phyloP scores from a whole-genome alignment of 768 basidiomycete species.

The Leccinum truebloodii region DNA sequence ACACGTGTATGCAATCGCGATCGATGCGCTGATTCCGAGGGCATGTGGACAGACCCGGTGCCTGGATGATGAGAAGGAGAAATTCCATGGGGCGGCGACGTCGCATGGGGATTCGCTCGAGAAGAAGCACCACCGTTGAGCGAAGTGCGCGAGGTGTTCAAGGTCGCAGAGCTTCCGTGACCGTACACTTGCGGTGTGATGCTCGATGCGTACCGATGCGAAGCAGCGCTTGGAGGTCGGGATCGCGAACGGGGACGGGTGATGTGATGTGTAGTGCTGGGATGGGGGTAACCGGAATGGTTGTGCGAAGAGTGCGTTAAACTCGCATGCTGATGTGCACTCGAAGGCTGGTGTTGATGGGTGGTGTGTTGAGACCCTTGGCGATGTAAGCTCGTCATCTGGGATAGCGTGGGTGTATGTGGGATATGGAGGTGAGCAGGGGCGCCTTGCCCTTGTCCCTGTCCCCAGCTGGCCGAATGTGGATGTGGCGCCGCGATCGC shows the following conservation, averaged over 20 bases:
- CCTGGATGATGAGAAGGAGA: slow-evolving; percentile 10
- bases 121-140: slow-evolving; percentile 16
- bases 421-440: slow-evolving; percentile 5
- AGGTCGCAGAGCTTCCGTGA: slow-evolving; percentile 25
- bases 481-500: slow-evolving; percentile 19
- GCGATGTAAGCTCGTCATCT: slow-evolving; percentile 15
- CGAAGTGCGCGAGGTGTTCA: slow-evolving; percentile 25
- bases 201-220: slow-evolving; percentile 32
- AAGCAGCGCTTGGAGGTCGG: slow-evolving; percentile 32
- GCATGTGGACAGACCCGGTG: neutral
- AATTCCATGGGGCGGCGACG: slow-evolving; percentile 14
- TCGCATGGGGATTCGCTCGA: slow-evolving; percentile 12
- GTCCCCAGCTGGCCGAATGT: slow-evolving; percentile 9
- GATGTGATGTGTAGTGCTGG: slow-evolving; percentile 20
- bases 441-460: slow-evolving; percentile 8
- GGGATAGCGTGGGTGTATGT: slow-evolving; percentile 2
- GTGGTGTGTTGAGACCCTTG: slow-evolving; percentile 21
- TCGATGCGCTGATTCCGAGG: slow-evolving; percentile 16
- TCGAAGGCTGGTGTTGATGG: slow-evolving; percentile 10
- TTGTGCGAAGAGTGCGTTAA: slow-evolving; percentile 15
- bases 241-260: slow-evolving; percentile 26
- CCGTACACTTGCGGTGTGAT: slow-evolving; percentile 27
- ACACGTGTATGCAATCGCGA: slow-evolving; percentile 22
- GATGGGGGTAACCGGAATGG: slow-evolving; percentile 10
- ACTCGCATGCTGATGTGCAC: slow-evolving; percentile 15